Conservation (phyloP, 352 stramenopile species). For the Globisporangium okanoganense region DNA sequence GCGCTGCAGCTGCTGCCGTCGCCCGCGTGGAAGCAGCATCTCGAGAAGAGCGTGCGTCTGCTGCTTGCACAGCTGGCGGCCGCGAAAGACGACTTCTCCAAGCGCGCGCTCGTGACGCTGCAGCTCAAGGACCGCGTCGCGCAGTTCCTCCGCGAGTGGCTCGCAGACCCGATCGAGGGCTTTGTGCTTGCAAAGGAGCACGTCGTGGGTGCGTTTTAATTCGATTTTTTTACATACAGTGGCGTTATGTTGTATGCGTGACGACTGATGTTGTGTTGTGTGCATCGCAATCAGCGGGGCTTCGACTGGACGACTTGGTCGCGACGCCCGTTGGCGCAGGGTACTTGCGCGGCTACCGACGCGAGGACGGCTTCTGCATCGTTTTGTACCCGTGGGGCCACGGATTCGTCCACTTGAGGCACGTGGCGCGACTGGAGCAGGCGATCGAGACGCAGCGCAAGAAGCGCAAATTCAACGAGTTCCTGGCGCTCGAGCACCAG, state of each 20-base stretch:
- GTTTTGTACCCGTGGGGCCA: conserved; percentile 74
- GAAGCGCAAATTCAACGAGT: conserved; percentile 48
- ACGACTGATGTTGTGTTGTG: not conserved
- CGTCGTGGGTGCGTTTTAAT: conserved; percentile 44
- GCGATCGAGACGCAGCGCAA: conserved; percentile 32
- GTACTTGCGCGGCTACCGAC: conserved; percentile 56
- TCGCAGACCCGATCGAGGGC: conserved; percentile 64
- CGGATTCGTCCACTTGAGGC: conserved; percentile 58
- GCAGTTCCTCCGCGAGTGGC: conserved; percentile 63
- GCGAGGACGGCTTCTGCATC: conserved; percentile 56
- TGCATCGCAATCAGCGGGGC: conserved; percentile 15
- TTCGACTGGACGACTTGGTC: conserved; percentile 61
- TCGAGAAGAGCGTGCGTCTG: conserved; percentile 25
- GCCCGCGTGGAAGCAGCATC: conserved; percentile 21
- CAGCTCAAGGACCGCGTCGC: conserved; percentile 68
- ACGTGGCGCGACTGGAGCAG: conserved; percentile 42
- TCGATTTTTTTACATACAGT: not conserved
- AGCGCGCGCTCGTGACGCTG: conserved; percentile 41
- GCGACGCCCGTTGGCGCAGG: conserved; percentile 54
- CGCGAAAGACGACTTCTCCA: conserved; percentile 18
- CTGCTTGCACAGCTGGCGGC: conserved; percentile 24
- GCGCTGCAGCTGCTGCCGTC: conserved; percentile 45
- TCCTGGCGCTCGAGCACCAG: conserved; percentile 60
- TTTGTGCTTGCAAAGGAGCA: conserved; percentile 67
- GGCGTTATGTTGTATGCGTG: not conserved